These are phyloP conservation scores for Cryomyces minteri DNA, from an alignment of 495 filamentous ascomycete species.

Conservation along the genomic window DNA sequence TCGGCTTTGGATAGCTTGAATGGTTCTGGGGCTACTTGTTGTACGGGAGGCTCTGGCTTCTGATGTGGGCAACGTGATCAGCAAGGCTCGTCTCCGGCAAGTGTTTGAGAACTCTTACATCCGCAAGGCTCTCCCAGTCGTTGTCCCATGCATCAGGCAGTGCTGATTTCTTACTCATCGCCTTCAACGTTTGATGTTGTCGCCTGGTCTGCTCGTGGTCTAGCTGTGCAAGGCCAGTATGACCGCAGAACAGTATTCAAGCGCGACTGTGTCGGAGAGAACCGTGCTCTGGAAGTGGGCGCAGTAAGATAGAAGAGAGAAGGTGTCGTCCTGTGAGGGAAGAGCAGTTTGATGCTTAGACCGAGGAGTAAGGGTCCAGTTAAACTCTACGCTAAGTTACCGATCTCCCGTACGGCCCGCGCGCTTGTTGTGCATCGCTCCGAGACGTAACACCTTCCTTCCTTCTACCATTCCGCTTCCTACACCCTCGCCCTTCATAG, in stretches of 20 bases:
- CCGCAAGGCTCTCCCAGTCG: slow-evolving; percentile 68
- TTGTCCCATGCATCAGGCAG: slow-evolving; percentile 79
- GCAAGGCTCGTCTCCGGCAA: background rate
- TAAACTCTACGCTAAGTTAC: too few relatives aligned
- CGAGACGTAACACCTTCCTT: too few relatives aligned
- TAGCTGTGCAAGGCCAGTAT: background rate
- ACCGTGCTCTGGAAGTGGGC: background rate
- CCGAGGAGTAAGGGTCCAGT: background rate
- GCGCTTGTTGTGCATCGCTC: too few relatives aligned
- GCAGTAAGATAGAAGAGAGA: background rate
- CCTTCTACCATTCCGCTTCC: too few relatives aligned
- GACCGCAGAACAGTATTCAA: background rate
- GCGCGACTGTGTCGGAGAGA: background rate
- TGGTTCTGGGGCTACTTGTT: slow-evolving; percentile 1
- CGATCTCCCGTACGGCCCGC: too few relatives aligned
- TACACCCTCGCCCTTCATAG: too few relatives aligned
- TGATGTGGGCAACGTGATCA: background rate
- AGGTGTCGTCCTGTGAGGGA: background rate
- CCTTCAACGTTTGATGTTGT: background rate
- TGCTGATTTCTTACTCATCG: slow-evolving; percentile 28
- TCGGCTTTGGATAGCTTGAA: slow-evolving; percentile 52
- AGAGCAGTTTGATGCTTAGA: background rate
- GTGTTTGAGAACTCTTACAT: slow-evolving; percentile 27
- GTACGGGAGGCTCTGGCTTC: slow-evolving; percentile 4
- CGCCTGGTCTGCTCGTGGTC: background rate